Evolutionary conservation across 371 early-diverging fungal species (phyloP), one percentile per base, ranked within the genome.

Genomic region (Zychaea mexicana): DNA sequence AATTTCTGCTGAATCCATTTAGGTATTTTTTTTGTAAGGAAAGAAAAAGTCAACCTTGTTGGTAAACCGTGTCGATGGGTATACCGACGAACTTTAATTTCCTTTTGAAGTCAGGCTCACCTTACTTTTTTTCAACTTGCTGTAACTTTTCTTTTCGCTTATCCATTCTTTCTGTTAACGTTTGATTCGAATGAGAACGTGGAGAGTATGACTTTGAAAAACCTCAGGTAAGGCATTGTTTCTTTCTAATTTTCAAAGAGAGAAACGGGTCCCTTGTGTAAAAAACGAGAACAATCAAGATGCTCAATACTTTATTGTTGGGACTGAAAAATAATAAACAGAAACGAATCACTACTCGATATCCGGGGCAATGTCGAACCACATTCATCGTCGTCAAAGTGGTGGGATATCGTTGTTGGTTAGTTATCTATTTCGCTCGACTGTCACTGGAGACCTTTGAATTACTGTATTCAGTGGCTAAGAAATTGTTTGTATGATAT

Each of bases 201-300:
- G 57, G 32, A 32, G 36, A 61, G 24, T 46, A 66, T 66, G 66
- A 56, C 66, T 32, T 57, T 39, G 15, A 57, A 66, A 32, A 61
- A 66, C 30, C 61, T 66, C 55, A 66, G 61, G 66, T 66, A 56
- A 12, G 46, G 21, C 27, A 9, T 27, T 28, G 12, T 36, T 52
- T 38, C 24, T 49, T 49, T 61, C 38, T 47, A 24, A 33, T 66
- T 47, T 30, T 26, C 30, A 28, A 24, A 56, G 19, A 56, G 3
- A n/a, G 13, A n/a, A n/a, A n/a, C n/a, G n/a, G n/a, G n/a, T n/a
- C n/a, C n/a, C n/a, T n/a, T n/a, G n/a, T n/a, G n/a, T n/a, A n/a
- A n/a, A n/a, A n/a, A n/a, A n/a, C n/a, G n/a, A n/a, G n/a, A n/a
- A n/a, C n/a, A n/a, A n/a, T n/a, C n/a, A n/a, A n/a, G n/a, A n/a